Evolutionary conservation across 176 grass and related monocot species (phyloP), one percentile per base, ranked within the genome.

Genomic region (Phoenix dactylifera): DNA sequence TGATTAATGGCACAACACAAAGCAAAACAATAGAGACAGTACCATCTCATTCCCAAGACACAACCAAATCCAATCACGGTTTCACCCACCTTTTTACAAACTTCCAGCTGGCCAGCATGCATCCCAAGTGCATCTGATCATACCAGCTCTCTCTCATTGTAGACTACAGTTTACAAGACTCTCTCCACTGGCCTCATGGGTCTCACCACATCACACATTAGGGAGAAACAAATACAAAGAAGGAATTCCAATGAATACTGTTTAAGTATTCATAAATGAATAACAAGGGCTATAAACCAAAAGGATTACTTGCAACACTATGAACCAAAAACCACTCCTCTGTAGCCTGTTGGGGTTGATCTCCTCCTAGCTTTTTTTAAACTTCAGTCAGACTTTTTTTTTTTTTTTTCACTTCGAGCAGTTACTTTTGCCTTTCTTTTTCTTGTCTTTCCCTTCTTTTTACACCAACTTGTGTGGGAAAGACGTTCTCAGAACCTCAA

Each of bases 381-480:
- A 18, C 64, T 59, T 44, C 17, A 18, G 23, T 67, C 51, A 54
- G 35, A 9, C 1, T 9, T 18, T 10, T 3, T 28, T 30, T 30
- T 30, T 30, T 66, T 66, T 55, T 62, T 63, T 57, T 18, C 60
- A 63, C 65, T 83, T 77, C 64, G 76, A 80, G 65, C 73, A 19
- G 30, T 68, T 66, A 58, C 70, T 66, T 67, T 82, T 39, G 51
- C 66, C 72, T 76, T 49, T 29, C 25, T 70, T 66, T 78, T 23
- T 23, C 58, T 17, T 18, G 23, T 53, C 69, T 82, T 78, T 77
- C 72, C 80, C 67, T 55, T 64, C 52, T 55, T 75, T 57, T 80
- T 73, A n/a, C 54, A 58, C 28, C 4, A 58, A 25, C 54, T 54
- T 61, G 66, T 78, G 52, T 22, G 61, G 71, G 65, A 83, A 89